Conservation (phyloP, 2,329 filamentous ascomycete genomes). For the Aspergillus carbonarius region DNA sequence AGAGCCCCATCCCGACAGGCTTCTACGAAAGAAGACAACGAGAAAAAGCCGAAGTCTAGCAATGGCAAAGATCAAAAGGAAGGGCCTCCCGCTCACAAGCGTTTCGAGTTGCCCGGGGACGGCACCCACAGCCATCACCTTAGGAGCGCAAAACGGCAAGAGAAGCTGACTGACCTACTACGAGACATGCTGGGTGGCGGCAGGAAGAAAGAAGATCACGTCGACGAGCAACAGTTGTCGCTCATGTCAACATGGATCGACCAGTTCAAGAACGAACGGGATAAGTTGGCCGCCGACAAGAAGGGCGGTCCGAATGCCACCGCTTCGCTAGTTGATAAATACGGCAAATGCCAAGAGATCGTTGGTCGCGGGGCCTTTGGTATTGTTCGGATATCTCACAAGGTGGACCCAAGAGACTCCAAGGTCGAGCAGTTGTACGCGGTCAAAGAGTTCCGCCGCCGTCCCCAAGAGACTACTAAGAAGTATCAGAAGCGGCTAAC, state of each 20-base stretch:
- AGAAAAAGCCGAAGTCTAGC: constrained; percentile 28
- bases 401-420: constrained; percentile 76
- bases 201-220: constrained; percentile 68
- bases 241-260: constrained; percentile 96
- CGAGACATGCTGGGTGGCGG: constrained; percentile 77
- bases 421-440: constrained; percentile 87
- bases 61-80: constrained; percentile 38
- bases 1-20: constrained; percentile 36
- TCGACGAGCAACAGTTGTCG: constrained; percentile 72
- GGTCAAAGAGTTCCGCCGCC: constrained; percentile 95
- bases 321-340: constrained; percentile 86
- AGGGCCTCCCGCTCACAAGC: constrained; percentile 33
- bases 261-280: constrained; percentile 84
- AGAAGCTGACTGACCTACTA: constrained; percentile 92
- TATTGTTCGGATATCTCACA: constrained; percentile 96
- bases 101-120: constrained; percentile 61
- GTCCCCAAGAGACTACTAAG: constrained; percentile 91
- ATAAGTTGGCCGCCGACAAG: constrained; percentile 70
- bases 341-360: constrained; percentile 97
- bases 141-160: constrained; percentile 85
- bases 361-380: constrained; percentile 95
- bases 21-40: constrained; percentile 31
- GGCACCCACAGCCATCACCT: constrained; percentile 84
- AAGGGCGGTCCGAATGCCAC: constrained; percentile 73
- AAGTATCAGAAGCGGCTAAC: constrained; percentile 98